Percentiles rank a stretch among this genome's conserved stretches.
phyloP scores from a whole-genome alignment of 1,284 basidiomycete species.

The Sphaerobolus stellatus region DNA sequence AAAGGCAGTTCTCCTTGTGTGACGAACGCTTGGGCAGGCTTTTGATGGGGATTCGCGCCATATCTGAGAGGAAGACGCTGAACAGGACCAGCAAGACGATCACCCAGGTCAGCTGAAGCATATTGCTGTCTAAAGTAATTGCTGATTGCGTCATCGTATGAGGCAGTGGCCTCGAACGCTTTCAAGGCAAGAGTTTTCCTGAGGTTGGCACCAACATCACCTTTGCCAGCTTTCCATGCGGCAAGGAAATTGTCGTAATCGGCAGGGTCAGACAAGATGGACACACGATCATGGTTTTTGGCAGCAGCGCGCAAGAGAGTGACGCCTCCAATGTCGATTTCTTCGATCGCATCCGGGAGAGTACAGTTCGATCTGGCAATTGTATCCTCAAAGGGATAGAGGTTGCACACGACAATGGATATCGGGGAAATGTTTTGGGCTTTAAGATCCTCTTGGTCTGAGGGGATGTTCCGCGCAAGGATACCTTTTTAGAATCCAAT shows the following conservation, averaged over 20 bases:
- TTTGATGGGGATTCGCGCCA: conserved; percentile 98
- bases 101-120: conserved; percentile 72
- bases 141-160: conserved; percentile 94
- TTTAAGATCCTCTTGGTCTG: conserved; percentile 81
- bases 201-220: conserved; percentile 69
- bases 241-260: conserved; percentile 87
- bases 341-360: conserved; percentile 91
- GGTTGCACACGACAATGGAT: conserved; percentile 96
- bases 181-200: conserved; percentile 88
- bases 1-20: conserved; percentile 89
- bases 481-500: conserved; percentile 59
- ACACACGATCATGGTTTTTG: conserved; percentile 96
- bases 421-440: conserved; percentile 86
- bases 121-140: conserved; percentile 98
- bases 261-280: conserved; percentile 89
- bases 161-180: conserved; percentile 95
- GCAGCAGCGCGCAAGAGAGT: conserved; percentile 97
- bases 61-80: conserved; percentile 90
- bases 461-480: conserved; percentile 82
- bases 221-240: conserved; percentile 66
- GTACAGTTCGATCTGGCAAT: conserved; percentile 89
- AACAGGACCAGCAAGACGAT: conserved; percentile 64
- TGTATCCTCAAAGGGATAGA: conserved; percentile 95
- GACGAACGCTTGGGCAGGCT: conserved; percentile 96
- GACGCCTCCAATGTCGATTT: conserved; percentile 98